Evolutionary conservation across 176 grass and related monocot species (phyloP).

Genomic region (Oryza coarctata): DNA sequence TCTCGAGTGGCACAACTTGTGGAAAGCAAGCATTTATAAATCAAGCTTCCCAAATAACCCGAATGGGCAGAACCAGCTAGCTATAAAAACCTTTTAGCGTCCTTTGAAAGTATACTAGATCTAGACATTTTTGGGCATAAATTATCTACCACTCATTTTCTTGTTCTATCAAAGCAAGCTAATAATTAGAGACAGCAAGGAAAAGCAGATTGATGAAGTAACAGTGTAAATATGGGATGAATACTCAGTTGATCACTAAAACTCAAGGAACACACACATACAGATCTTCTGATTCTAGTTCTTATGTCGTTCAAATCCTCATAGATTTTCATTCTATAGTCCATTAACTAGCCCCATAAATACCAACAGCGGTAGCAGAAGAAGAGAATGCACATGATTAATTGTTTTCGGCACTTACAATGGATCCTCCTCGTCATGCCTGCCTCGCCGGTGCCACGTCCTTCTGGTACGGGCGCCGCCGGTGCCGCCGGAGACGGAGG

Average conservation of each 20-base stretch:
- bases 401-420: slow-evolving; percentile 14
- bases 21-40: background rate
- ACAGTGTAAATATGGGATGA: background rate
- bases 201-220: background rate
- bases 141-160: background rate
- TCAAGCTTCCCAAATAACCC: background rate
- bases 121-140: background rate
- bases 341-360: too few relatives aligned
- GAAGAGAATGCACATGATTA: background rate
- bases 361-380: background rate
- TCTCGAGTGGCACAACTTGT: too few relatives aligned
- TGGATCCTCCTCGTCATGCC: slow-evolving; percentile 13
- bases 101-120: background rate
- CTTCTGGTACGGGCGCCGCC: slow-evolving; percentile 2
- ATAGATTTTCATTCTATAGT: background rate
- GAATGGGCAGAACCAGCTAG: background rate
- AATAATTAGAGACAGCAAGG: background rate
- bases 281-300: slow-evolving; percentile 13
- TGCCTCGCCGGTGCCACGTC: slow-evolving; percentile 28
- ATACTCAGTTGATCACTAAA: background rate
- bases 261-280: background rate
- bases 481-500: background rate
- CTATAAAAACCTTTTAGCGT: background rate
- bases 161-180: background rate
- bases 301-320: background rate